Conservation (phyloP, 768 basidiomycete species). For the Mycena filopes region DNA sequence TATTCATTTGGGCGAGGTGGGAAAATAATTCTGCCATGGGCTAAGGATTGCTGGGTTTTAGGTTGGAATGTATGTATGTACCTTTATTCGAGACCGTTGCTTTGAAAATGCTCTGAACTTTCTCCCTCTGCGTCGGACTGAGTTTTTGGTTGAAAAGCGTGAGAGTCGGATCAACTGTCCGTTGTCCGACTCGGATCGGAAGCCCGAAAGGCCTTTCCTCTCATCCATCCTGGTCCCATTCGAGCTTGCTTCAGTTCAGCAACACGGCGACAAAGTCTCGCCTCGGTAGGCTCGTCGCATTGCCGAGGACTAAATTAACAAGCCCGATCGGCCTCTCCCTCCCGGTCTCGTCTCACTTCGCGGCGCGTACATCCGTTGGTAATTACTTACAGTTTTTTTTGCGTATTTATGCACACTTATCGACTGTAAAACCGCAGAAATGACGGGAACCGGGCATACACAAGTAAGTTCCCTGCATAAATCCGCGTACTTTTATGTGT, state of each 20-base stretch:
- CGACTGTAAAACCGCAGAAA: too few relatives aligned
- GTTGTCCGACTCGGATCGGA: too few relatives aligned
- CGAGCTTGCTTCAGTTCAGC: background rate
- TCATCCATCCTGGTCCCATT: too few relatives aligned
- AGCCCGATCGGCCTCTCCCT: conserved; percentile 24
- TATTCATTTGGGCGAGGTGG: conserved; percentile 16
- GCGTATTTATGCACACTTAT: too few relatives aligned
- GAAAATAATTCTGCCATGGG: background rate
- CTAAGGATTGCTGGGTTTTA: too few relatives aligned
- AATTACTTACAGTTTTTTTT: too few relatives aligned
- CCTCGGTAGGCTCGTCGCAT: conserved; percentile 18
- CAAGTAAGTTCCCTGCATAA: too few relatives aligned
- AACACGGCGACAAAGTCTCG: too few relatives aligned
- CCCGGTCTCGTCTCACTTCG: conserved; percentile 12
- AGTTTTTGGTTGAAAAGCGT: background rate
- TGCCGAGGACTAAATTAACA: conserved; percentile 24
- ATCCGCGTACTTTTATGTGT: too few relatives aligned
- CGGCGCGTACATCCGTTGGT: conserved; percentile 22
- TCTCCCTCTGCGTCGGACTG: background rate
- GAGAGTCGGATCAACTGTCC: background rate
- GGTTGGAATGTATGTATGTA: background rate
- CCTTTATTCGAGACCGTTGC: background rate
- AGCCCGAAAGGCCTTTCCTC: too few relatives aligned
- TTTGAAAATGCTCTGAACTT: background rate
- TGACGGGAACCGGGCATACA: too few relatives aligned